Base-by-base conservation (phyloP, 345 rosid genomes). In the Salix koriyanagi region DNA sequence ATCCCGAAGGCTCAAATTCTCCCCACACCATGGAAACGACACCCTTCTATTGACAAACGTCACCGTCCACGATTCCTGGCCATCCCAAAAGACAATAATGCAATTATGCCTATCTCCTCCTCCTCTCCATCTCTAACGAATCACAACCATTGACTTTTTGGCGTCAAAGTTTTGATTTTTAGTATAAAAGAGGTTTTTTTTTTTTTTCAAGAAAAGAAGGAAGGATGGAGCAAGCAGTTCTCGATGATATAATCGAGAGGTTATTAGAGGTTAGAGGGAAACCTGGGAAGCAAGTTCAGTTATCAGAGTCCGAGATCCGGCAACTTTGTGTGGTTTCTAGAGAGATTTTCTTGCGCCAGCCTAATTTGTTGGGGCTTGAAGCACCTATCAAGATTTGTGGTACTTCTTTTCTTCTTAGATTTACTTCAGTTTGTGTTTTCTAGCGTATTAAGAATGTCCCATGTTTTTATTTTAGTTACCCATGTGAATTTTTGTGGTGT, bases 371-470 rank as follows among this genome's bases (percentile, higher is more conserved):
- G 74, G 96, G 89, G 82, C 90, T 91, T 62, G 96, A 91, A 81
- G 96, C 96, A 8, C 88, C 96, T 75, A 87, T 91, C 85, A 91
- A 91, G 88, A 91, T 91, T 81, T 91, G 96, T 61, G 96, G 93
- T 89, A 88, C 37, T 67, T 12, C 14, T 65, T 46, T 8, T 74
- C 56, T 39, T 12, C 13, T n/a, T 21, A 6, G 18, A 34, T 23
- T 37, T 46, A 14, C 21, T 41, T 32, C 25, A 18, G 52, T 42
- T 41, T 68, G 25, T 36, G 12, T 36, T 66, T 30, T 37, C 21
- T 21, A 34, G 21, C 21, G 19, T 34, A 7, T 19, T 16, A 8
- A 34, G 28, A 64, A 28, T 6, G 46, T 9, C 19, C 3, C 10
- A 18, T 28, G 34, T 39, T 32, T 26, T 19, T 32, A 30, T 23